Percentiles rank a stretch among this genome's conserved stretches.
phyloP scores from a whole-genome alignment of 345 rosid species.

The Conringia planisiliqua region DNA sequence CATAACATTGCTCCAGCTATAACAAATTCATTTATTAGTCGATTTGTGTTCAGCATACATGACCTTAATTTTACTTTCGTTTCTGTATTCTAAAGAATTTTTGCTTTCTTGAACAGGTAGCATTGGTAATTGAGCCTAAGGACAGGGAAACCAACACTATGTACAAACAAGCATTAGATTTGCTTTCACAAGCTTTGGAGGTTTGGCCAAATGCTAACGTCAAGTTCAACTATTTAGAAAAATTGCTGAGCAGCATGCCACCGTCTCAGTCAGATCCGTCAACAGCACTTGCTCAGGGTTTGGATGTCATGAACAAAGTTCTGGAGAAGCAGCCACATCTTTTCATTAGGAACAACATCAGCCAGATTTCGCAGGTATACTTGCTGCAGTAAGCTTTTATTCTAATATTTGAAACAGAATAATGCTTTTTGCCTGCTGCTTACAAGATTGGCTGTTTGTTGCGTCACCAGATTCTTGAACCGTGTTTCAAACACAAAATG shows the following conservation, averaged over 20 bases:
- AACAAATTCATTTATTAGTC: conserved; percentile 1
- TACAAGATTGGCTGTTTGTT: conserved; percentile 12
- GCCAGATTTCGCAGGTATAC: conserved; percentile 90
- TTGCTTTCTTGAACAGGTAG: conserved; percentile 59
- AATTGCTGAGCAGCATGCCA: conserved; percentile 77
- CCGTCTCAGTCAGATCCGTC: conserved; percentile 98
- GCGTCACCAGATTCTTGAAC: conserved; percentile 80
- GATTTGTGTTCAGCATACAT: neutral
- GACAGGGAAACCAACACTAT: conserved; percentile 86
- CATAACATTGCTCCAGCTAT: conserved; percentile 10
- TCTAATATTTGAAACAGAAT: conserved; percentile 1
- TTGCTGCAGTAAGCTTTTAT: conserved; percentile 3
- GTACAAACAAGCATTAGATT: conserved; percentile 92
- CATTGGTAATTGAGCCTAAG: conserved; percentile 98
- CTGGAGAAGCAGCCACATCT: conserved; percentile 95
- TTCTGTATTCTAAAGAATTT: neutral
- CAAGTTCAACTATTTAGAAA: conserved; percentile 93
- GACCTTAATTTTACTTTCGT: neutral
- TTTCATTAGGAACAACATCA: conserved; percentile 85
- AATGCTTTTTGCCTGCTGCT: conserved; percentile 11
- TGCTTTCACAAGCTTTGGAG: conserved; percentile 93
- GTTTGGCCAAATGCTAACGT: conserved; percentile 99
- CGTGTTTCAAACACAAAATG: conserved; percentile 93
- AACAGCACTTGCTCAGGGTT: conserved; percentile 94
- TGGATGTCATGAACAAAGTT: conserved; percentile 99